Conservation (phyloP, 768 basidiomycete species). For the Boletellus emodensis region DNA sequence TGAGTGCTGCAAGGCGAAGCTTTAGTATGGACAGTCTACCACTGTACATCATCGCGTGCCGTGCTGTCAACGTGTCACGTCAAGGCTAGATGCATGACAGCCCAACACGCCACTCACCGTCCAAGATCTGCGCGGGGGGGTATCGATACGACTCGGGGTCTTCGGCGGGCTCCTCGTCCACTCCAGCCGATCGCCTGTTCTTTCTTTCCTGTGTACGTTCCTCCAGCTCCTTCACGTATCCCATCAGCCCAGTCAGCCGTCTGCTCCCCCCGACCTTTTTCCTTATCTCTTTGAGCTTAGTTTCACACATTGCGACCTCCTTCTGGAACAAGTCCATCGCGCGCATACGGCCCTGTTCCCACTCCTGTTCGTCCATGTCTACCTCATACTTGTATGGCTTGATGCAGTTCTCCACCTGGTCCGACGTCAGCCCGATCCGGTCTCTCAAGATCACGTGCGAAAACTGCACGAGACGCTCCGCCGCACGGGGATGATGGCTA, state of each 20-base stretch:
- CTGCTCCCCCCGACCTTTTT: constrained; percentile 86
- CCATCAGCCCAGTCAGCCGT: constrained; percentile 69
- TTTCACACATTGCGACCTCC: constrained; percentile 82
- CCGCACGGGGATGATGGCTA: constrained; percentile 81
- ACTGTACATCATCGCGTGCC: constrained; percentile 84
- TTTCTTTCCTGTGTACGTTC: constrained; percentile 68
- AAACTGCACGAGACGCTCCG: constrained; percentile 88
- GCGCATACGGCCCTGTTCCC: constrained; percentile 77
- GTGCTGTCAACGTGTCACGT: constrained; percentile 48
- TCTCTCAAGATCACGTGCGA: constrained; percentile 92
- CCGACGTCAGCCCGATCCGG: constrained; percentile 89
- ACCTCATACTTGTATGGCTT: constrained; percentile 99
- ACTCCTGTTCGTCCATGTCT: constrained; percentile 89
- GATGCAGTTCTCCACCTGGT: constrained; percentile 99
- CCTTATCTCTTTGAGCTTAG: constrained; percentile 80
- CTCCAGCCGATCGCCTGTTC: constrained; percentile 42
- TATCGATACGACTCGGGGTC: constrained; percentile 80
- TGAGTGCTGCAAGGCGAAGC: constrained; percentile 79
- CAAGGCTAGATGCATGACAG: background rate
- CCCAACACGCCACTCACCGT: constrained; percentile 55
- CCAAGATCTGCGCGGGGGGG: constrained; percentile 85
- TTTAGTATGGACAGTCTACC: constrained; percentile 82
- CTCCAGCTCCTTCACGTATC: constrained; percentile 80
- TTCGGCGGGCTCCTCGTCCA: constrained; percentile 34
- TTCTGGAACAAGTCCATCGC: constrained; percentile 79